A percentile compares a stretch with the other conserved stretches of the same genome.
phyloP scores from a whole-genome alignment of 2,329 filamentous ascomycete species.

The Phaeophleospora eucalypticola region DNA sequence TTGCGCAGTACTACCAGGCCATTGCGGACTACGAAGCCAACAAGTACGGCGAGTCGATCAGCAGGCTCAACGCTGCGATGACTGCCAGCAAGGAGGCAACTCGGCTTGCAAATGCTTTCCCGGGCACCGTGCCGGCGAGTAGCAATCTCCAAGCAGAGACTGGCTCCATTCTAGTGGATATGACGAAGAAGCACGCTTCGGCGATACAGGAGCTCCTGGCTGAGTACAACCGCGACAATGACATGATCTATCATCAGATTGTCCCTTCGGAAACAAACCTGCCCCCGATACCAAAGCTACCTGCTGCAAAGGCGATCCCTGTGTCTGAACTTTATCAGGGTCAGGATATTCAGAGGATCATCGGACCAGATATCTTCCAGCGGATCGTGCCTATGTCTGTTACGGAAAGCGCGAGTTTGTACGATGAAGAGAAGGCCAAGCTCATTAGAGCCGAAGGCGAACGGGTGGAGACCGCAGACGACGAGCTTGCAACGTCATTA shows the following conservation, averaged over 20 bases:
- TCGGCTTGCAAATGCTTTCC: conserved; percentile 73
- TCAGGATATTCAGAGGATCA: conserved; percentile 95
- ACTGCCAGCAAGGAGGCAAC: conserved; percentile 72
- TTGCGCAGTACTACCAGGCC: conserved; percentile 92
- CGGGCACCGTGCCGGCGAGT: conserved; percentile 69
- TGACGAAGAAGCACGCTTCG: conserved; percentile 76
- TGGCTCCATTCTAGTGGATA: conserved; percentile 67
- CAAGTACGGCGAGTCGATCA: conserved; percentile 79
- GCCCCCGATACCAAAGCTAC: conserved; percentile 78
- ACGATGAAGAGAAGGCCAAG: conserved; percentile 98
- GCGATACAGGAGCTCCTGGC: conserved; percentile 76
- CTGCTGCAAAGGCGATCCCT: conserved; percentile 93
- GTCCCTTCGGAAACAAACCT: conserved; percentile 82
- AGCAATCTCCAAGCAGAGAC: conserved; percentile 83
- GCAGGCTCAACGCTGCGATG: conserved; percentile 78
- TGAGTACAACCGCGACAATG: conserved; percentile 83
- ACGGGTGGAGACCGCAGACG: conserved; percentile 84
- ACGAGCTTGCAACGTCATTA: conserved; percentile 91
- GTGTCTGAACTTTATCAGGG: conserved; percentile 95
- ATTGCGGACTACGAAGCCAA: conserved; percentile 85
- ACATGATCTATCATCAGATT: conserved; percentile 95
- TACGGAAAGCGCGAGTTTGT: conserved; percentile 92
- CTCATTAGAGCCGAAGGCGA: conserved; percentile 90
- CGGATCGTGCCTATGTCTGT: conserved; percentile 95
- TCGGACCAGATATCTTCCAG: conserved; percentile 92